phyloP scores from a whole-genome alignment of 2,329 filamentous ascomycete species.

The Shiraia bambusicola region DNA sequence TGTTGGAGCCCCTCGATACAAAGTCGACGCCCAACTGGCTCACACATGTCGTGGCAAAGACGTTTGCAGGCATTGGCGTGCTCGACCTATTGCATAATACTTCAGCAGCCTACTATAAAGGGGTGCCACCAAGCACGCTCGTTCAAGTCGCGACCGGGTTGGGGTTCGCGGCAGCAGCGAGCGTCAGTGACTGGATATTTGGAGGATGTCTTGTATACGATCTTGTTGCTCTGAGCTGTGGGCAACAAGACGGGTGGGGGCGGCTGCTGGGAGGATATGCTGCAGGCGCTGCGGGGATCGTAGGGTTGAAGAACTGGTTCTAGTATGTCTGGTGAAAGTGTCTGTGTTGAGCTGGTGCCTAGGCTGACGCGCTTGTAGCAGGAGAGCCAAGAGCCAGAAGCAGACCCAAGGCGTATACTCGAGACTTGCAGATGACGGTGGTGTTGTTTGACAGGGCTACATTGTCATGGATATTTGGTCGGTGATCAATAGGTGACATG shows the following conservation, averaged over 20 bases:
- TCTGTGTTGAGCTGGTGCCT: constrained; percentile 19
- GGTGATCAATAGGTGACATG: not conserved
- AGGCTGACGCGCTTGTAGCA: constrained; percentile 15
- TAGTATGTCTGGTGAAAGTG: constrained; percentile 44
- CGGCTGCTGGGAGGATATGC: constrained; percentile 55
- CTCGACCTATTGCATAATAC: constrained; percentile 62
- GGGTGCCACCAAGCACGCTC: constrained; percentile 47
- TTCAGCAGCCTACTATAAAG: constrained; percentile 57
- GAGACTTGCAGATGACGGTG: constrained; percentile 15
- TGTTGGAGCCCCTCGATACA: constrained; percentile 54
- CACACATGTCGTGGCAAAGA: constrained; percentile 60
- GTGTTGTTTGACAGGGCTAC: constrained; percentile 6
- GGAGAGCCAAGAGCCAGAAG: constrained; percentile 23
- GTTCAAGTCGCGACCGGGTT: constrained; percentile 57
- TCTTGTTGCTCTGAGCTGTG: constrained; percentile 56
- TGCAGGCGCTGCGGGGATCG: constrained; percentile 55
- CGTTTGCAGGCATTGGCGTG: constrained; percentile 62
- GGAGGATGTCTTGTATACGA: constrained; percentile 62
- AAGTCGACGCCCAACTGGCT: constrained; percentile 54
- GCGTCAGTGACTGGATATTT: constrained; percentile 61
- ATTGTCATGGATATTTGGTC: too few species aligned
- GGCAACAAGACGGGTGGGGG: constrained; percentile 56
- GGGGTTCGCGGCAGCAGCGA: constrained; percentile 54
- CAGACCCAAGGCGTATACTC: constrained; percentile 17
- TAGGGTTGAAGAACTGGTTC: constrained; percentile 54